A percentile compares a stretch with the other conserved stretches of the same genome.
These are phyloP conservation scores for Pythium aristosporum DNA, from an alignment of 352 stramenopile genomes.

Conservation along the genomic window DNA sequence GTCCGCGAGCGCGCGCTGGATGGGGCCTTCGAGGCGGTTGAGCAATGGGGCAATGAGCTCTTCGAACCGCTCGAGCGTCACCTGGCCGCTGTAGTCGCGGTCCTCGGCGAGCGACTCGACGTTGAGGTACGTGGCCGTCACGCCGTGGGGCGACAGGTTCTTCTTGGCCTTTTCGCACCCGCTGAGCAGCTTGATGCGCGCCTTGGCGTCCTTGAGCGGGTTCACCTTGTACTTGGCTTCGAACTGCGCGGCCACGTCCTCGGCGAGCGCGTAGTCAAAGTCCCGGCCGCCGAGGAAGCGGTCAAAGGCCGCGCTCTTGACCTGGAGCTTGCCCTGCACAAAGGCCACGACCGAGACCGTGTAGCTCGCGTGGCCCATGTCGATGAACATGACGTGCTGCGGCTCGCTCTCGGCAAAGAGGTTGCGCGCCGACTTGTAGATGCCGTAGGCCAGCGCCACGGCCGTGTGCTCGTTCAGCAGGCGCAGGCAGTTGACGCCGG, in stretches of 20 bases:
- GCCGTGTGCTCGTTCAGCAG: slow-evolving; percentile 99
- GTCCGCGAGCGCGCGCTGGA: slow-evolving; percentile 83
- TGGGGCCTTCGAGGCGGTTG: slow-evolving; percentile 76
- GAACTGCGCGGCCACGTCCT: slow-evolving; percentile 95
- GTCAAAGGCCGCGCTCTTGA: slow-evolving; percentile 95
- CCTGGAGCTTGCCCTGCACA: slow-evolving; percentile 94
- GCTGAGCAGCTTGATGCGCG: slow-evolving; percentile 96
- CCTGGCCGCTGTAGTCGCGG: slow-evolving; percentile 94
- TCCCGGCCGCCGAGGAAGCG: slow-evolving; percentile 94
- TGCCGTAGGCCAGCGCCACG: slow-evolving; percentile 93
- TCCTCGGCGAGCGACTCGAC: slow-evolving; percentile 98
- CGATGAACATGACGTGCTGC: slow-evolving; percentile 98
- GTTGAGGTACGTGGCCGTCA: slow-evolving; percentile 95
- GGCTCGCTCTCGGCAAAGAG: slow-evolving; percentile 92
- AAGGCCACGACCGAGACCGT: slow-evolving; percentile 91
- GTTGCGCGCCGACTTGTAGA: slow-evolving; percentile 96
- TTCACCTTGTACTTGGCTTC: slow-evolving; percentile 96
- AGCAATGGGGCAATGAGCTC: slow-evolving; percentile 90
- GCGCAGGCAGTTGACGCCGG: slow-evolving; percentile 94
- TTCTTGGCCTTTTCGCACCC: slow-evolving; percentile 99
- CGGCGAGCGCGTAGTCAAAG: slow-evolving; percentile 95
- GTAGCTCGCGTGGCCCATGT: slow-evolving; percentile 96
- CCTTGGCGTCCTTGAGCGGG: slow-evolving; percentile 89
- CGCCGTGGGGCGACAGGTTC: slow-evolving; percentile 96
- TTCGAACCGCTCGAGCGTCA: slow-evolving; percentile 96